These are phyloP conservation scores for Sordariomycetes sp. DNA, from an alignment of 2,329 filamentous ascomycete species.

Conservation along the genomic window DNA sequence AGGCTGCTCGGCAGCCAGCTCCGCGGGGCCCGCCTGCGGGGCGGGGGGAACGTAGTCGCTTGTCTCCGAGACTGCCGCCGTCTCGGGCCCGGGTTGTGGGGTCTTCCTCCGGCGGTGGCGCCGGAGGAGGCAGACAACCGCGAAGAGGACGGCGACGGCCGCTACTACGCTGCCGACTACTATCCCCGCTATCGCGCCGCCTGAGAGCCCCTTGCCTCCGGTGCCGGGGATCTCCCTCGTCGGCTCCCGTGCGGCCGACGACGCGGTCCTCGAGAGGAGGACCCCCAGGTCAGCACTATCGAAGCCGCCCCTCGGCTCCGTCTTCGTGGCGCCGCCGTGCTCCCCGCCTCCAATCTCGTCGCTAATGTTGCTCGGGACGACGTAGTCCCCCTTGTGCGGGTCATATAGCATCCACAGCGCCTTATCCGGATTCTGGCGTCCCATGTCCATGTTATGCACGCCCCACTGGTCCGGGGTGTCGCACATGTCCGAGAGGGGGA, in stretches of 20 bases:
- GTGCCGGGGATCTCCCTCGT: slow-evolving; percentile 26
- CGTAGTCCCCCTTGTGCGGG: slow-evolving; percentile 34
- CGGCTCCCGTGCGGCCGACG: slow-evolving; percentile 29
- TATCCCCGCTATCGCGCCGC: slow-evolving; percentile 29
- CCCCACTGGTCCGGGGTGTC: slow-evolving; percentile 39
- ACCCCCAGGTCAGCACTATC: slow-evolving; percentile 33
- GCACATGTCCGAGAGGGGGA: slow-evolving; percentile 33
- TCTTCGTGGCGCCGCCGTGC: slow-evolving; percentile 39
- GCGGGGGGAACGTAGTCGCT: not conserved
- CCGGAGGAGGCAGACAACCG: not conserved
- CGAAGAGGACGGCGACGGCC: not conserved
- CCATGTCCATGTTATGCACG: slow-evolving; percentile 41
- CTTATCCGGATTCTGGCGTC: slow-evolving; percentile 30
- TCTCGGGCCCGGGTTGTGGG: not conserved
- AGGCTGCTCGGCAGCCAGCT: not conserved
- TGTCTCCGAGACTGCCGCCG: not conserved
- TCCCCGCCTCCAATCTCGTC: slow-evolving; percentile 34
- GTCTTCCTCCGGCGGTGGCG: not conserved
- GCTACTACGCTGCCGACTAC: slow-evolving; percentile 20
- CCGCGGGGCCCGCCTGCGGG: not conserved
- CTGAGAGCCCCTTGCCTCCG: slow-evolving; percentile 13
- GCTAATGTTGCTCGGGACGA: slow-evolving; percentile 37
- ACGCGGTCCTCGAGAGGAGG: slow-evolving; percentile 37
- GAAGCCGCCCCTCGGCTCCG: slow-evolving; percentile 33
- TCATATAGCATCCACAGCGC: slow-evolving; percentile 36